These are phyloP conservation scores for Picea glauca DNA, from an alignment of 75 land plant species.

Conservation along the genomic window DNA sequence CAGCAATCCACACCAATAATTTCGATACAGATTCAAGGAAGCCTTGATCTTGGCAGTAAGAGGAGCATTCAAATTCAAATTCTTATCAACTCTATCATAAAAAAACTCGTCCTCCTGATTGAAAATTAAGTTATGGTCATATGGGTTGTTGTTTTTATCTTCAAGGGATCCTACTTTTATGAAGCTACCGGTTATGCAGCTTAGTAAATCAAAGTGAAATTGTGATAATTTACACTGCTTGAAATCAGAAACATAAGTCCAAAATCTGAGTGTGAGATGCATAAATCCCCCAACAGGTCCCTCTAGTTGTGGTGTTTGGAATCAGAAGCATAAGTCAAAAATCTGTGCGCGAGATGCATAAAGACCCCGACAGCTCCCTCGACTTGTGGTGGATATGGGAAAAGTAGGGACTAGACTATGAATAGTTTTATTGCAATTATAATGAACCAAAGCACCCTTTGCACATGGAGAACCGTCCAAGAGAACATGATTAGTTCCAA, in stretches of 20 bases:
- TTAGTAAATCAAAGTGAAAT: slow-evolving; percentile 44
- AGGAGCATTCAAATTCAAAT: slow-evolving; percentile 9
- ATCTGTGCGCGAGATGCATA: no score
- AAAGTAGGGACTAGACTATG: no score
- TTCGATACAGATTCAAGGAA: slow-evolving; percentile 64
- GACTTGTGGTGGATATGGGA: no score
- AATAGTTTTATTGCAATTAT: no score
- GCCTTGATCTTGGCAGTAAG: slow-evolving; percentile 45
- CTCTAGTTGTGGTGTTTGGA: not conserved
- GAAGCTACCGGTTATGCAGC: slow-evolving; percentile 47
- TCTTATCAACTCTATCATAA: not conserved
- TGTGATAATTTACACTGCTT: slow-evolving; percentile 48
- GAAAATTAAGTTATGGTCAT: not conserved
- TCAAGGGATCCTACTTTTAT: slow-evolving; percentile 36
- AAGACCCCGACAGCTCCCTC: no score
- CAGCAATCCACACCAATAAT: slow-evolving; percentile 67
- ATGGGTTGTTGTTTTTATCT: not conserved
- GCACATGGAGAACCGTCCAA: no score
- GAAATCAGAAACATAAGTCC: slow-evolving; percentile 49
- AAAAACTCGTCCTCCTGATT: not conserved
- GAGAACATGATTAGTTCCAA: no score
- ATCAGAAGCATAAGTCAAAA: no score
- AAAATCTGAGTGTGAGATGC: slow-evolving; percentile 61
- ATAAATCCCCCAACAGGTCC: slow-evolving; percentile 23
- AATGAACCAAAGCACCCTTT: no score